Conservation (phyloP, 148 eudicot species). For the Agrostemma githago region DNA sequence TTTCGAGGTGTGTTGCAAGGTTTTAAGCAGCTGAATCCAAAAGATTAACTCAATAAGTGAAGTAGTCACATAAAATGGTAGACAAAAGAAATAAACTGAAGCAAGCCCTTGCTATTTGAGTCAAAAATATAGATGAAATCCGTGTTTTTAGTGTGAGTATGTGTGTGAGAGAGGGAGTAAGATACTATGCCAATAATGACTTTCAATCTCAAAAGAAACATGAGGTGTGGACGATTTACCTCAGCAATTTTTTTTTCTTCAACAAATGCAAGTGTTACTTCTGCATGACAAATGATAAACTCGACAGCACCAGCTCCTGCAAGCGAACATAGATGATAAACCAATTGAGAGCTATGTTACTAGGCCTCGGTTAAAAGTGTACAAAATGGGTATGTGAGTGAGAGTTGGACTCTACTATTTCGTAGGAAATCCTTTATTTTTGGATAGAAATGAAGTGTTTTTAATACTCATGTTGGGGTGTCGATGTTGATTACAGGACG, state of each 20-base stretch:
- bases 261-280: constrained; percentile 73
- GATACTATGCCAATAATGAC: neutral
- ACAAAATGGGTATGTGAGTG: too few species aligned
- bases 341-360: neutral
- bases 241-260: constrained; percentile 92
- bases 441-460: too few species aligned
- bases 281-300: constrained; percentile 83
- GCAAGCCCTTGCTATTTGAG: constrained; percentile 8
- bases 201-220: neutral
- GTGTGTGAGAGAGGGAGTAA: too few species aligned
- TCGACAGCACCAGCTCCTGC: constrained; percentile 95
- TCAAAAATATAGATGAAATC: too few species aligned
- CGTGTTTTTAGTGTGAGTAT: too few species aligned
- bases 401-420: too few species aligned
- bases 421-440: too few species aligned
- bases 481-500: too few species aligned
- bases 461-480: too few species aligned
- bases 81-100: neutral
- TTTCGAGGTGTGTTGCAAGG: constrained; percentile 52
- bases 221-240: constrained; percentile 32
- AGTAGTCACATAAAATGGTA: neutral
- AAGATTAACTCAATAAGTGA: constrained; percentile 2
- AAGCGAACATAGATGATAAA: constrained; percentile 15
- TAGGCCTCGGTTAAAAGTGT: too few species aligned
- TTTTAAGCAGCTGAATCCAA: constrained; percentile 69